These are phyloP conservation scores for Ocimum tenuiflorum DNA, from an alignment of 257 asterid genomes.

Conservation along the genomic window DNA sequence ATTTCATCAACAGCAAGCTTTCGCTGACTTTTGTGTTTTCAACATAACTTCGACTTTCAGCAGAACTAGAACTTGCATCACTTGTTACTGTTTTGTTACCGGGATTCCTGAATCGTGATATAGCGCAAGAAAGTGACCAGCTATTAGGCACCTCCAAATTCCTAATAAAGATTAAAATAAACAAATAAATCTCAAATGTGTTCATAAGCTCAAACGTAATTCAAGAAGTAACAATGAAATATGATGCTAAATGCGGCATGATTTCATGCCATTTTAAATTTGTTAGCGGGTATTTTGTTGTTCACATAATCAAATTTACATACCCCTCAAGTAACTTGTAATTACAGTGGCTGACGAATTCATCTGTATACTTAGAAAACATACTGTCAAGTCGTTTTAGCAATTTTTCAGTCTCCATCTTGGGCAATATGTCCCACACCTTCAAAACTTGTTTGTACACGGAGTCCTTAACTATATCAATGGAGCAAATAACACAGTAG, in stretches of 20 bases:
- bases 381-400: constrained; percentile 45
- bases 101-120: constrained; percentile 31
- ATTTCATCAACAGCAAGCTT: constrained; percentile 58
- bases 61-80: constrained; percentile 16
- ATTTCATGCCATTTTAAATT: background rate
- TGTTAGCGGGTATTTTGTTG: too few species aligned
- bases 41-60: constrained; percentile 29
- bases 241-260: too few species aligned
- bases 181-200: too few species aligned
- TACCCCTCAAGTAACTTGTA: constrained; percentile 46
- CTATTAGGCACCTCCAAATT: constrained; percentile 47
- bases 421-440: constrained; percentile 57
- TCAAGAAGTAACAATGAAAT: too few species aligned
- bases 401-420: constrained; percentile 37
- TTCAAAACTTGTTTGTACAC: constrained; percentile 42
- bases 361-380: constrained; percentile 39
- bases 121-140: constrained; percentile 36
- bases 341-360: constrained; percentile 43
- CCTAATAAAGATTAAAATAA: constrained; percentile 22
- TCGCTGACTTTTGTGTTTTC: constrained; percentile 61
- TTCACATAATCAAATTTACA: background rate
- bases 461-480: constrained; percentile 39
- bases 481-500: constrained; percentile 40
- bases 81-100: background rate
- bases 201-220: background rate